These are phyloP conservation scores for Monilinia aucupariae DNA, from an alignment of 2,329 filamentous ascomycete genomes.

Conservation along the genomic window DNA sequence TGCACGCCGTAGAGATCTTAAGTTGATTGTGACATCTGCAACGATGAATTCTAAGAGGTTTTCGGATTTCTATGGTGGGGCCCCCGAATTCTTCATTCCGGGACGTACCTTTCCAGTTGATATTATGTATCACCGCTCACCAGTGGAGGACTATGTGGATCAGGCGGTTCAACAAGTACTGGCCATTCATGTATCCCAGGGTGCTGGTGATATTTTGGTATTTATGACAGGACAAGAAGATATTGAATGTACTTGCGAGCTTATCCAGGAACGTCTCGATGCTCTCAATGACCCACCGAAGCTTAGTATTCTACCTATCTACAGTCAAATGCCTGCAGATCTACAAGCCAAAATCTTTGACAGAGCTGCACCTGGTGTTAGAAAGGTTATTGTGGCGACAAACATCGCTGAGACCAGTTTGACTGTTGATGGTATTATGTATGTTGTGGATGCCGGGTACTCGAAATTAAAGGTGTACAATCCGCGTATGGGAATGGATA, in stretches of 20 bases:
- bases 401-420: constrained; percentile 98
- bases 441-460: constrained; percentile 92
- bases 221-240: constrained; percentile 99
- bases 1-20: constrained; percentile 80
- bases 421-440: constrained; percentile 98
- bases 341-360: constrained; percentile 98
- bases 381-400: constrained; percentile 96
- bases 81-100: constrained; percentile 93
- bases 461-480: constrained; percentile 99
- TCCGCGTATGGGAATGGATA: constrained; percentile 98
- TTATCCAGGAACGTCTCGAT: constrained; percentile 80
- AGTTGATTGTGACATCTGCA: constrained; percentile 94
- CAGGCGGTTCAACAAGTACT: constrained; percentile 93
- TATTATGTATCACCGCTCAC: constrained; percentile 88
- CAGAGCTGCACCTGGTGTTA: constrained; percentile 77
- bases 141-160: constrained; percentile 96
- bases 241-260: constrained; percentile 92
- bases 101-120: constrained; percentile 96
- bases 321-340: constrained; percentile 99
- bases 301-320: constrained; percentile 90
- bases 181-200: constrained; percentile 93
- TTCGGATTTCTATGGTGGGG: constrained; percentile 90
- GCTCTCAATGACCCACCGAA: constrained; percentile 92
- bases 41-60: constrained; percentile 98
- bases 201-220: constrained; percentile 85